phyloP scores from a whole-genome alignment of 805 yeast genomes.

The Blastobotrys robertii region DNA sequence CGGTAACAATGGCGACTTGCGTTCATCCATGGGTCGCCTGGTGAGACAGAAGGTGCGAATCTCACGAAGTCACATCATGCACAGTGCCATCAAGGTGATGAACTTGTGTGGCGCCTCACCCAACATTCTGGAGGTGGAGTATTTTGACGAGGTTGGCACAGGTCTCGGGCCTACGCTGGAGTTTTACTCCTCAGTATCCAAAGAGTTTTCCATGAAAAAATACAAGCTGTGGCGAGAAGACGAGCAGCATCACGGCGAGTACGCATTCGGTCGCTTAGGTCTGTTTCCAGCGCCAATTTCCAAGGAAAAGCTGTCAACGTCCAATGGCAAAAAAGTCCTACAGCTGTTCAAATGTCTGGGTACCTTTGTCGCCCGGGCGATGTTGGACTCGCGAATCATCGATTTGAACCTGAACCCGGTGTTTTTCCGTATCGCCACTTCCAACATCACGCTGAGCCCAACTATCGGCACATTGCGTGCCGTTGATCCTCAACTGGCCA shows the following conservation, averaged over 20 bases:
- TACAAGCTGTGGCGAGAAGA: slow-evolving; percentile 61
- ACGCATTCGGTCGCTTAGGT: slow-evolving; percentile 39
- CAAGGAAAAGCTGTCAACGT: slow-evolving; percentile 18
- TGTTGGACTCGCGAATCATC: slow-evolving; percentile 77
- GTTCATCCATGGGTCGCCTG: slow-evolving; percentile 51
- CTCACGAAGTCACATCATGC: slow-evolving; percentile 56
- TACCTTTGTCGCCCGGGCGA: slow-evolving; percentile 73
- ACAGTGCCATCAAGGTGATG: slow-evolving; percentile 71
- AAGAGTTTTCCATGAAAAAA: slow-evolving; percentile 51
- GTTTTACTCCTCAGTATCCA: slow-evolving; percentile 75
- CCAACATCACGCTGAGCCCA: slow-evolving; percentile 13
- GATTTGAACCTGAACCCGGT: slow-evolving; percentile 69
- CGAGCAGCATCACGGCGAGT: slow-evolving; percentile 21
- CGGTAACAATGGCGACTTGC: slow-evolving; percentile 23
- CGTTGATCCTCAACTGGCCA: slow-evolving; percentile 52
- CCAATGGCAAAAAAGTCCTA: slow-evolving; percentile 35
- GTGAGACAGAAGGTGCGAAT: slow-evolving; percentile 72
- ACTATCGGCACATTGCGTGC: slow-evolving; percentile 32
- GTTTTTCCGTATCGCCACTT: slow-evolving; percentile 47
- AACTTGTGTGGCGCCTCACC: slow-evolving; percentile 71
- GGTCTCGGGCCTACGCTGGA: slow-evolving; percentile 96
- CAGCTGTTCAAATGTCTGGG: slow-evolving; percentile 62
- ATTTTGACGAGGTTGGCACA: slow-evolving; percentile 85
- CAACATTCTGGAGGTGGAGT: slow-evolving; percentile 76
- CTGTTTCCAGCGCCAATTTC: slow-evolving; percentile 65